Conservation (phyloP, 768 basidiomycete species). For the Pluteus cervinus region DNA sequence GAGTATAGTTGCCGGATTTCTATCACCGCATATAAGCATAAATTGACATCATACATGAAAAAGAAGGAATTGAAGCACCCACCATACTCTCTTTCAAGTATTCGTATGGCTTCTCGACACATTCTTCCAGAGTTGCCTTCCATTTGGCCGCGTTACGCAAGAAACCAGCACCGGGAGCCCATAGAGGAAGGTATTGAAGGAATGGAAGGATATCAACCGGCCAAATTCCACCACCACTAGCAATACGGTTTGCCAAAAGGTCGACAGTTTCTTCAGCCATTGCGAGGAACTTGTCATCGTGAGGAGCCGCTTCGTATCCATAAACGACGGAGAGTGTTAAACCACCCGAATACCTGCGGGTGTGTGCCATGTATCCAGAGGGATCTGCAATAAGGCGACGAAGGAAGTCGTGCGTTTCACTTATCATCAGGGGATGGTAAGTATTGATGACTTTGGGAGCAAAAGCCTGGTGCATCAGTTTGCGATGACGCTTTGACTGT, state of each 20-base stretch:
- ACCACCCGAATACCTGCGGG: slow-evolving; percentile 51
- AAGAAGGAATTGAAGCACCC: slow-evolving; percentile 12
- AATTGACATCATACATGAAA: slow-evolving; percentile 4
- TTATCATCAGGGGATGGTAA: slow-evolving; percentile 54
- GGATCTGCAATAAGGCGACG: slow-evolving; percentile 44
- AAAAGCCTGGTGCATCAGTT: slow-evolving; percentile 61
- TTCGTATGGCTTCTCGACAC: slow-evolving; percentile 57
- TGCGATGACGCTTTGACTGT: slow-evolving; percentile 56
- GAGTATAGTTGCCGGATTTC: slow-evolving; percentile 34
- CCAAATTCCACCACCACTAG: slow-evolving; percentile 43
- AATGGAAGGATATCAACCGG: slow-evolving; percentile 39
- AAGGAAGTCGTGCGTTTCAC: slow-evolving; percentile 53
- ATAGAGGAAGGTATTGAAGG: slow-evolving; percentile 54
- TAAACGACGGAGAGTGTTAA: slow-evolving; percentile 56
- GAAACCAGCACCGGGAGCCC: slow-evolving; percentile 67
- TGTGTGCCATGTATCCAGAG: slow-evolving; percentile 26
- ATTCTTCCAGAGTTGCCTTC: slow-evolving; percentile 60
- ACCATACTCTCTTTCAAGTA: slow-evolving; percentile 56
- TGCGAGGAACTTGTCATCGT: slow-evolving; percentile 31
- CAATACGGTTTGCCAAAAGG: slow-evolving; percentile 34
- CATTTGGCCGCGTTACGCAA: slow-evolving; percentile 52
- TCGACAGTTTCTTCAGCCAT: slow-evolving; percentile 38
- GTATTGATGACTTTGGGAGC: slow-evolving; percentile 42
- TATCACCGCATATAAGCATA: slow-evolving; percentile 13
- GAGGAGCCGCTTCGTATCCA: slow-evolving; percentile 41